These are phyloP conservation scores for Trifolium subterraneum DNA, from an alignment of 306 rosid species.

Conservation along the genomic window DNA sequence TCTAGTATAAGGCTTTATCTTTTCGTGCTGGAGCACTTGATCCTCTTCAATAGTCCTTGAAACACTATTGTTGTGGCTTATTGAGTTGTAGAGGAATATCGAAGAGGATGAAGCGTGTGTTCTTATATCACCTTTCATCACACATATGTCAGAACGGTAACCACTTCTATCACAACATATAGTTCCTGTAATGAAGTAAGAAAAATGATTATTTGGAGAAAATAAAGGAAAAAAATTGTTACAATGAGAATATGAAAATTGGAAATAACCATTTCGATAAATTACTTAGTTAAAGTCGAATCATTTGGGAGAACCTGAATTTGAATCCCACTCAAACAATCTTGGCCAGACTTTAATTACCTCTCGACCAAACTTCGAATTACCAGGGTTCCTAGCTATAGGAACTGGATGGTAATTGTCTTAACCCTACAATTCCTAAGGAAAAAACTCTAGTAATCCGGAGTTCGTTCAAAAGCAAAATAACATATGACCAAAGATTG, in stretches of 20 bases:
- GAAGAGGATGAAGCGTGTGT: slow-evolving; percentile 72
- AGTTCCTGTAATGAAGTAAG: slow-evolving; percentile 56
- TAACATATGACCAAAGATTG: not conserved
- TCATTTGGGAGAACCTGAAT: not conserved
- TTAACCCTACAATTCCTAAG: not conserved
- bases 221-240: not conserved
- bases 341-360: too few relatives aligned
- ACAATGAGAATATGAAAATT: not conserved
- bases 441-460: too few relatives aligned
- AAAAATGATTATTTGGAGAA: not conserved
- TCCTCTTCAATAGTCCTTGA: slow-evolving; percentile 32
- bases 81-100: slow-evolving; percentile 64
- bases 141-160: slow-evolving; percentile 79
- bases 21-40: slow-evolving; percentile 59
- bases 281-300: not conserved
- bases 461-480: not conserved
- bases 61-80: slow-evolving; percentile 23
- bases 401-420: not conserved
- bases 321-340: not conserved
- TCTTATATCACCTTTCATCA: slow-evolving; percentile 91
- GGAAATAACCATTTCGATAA: not conserved
- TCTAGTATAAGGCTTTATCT: slow-evolving; percentile 81
- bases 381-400: not conserved
- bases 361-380: not conserved
- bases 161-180: slow-evolving; percentile 87